A percentile compares a stretch with the other conserved stretches of the same genome.
Conservation (phyloP, 176 grass and related monocot species). For the Musa troglodytarum region DNA sequence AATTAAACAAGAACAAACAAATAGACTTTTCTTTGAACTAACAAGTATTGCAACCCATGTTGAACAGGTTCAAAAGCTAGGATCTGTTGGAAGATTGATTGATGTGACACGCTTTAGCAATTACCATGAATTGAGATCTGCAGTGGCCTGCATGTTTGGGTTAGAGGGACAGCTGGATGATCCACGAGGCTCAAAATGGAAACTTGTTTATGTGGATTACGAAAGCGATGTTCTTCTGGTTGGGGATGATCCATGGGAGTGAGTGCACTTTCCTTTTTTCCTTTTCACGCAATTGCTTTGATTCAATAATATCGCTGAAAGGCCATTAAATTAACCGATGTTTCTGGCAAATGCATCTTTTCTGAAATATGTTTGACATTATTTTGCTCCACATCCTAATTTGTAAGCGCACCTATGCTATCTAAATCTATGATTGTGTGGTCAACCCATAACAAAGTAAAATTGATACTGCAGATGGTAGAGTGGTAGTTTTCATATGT, state of each 20-base stretch:
- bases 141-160: conserved; percentile 83
- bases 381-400: no score
- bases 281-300: no score
- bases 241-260: conserved; percentile 98
- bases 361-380: no score
- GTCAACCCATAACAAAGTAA: no score
- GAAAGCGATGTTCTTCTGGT: conserved; percentile 94
- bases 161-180: conserved; percentile 77
- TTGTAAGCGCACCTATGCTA: no score
- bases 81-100: conserved; percentile 92
- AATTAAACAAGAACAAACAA: background rate
- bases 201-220: conserved; percentile 92
- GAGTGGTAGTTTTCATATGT: no score
- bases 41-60: conserved; percentile 1
- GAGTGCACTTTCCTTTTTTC: conserved; percentile 12
- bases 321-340: no score
- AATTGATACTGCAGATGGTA: no score
- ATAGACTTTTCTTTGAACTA: background rate
- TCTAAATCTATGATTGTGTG: no score
- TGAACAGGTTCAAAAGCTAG: conserved; percentile 73
- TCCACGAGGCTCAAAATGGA: conserved; percentile 67
- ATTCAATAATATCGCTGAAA: no score
- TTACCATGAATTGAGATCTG: conserved; percentile 77
- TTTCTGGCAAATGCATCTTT: no score
- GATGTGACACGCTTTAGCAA: conserved; percentile 87